phyloP scores from a whole-genome alignment of 1,139 yeast genomes.

The Blastobotrys serpentis region DNA sequence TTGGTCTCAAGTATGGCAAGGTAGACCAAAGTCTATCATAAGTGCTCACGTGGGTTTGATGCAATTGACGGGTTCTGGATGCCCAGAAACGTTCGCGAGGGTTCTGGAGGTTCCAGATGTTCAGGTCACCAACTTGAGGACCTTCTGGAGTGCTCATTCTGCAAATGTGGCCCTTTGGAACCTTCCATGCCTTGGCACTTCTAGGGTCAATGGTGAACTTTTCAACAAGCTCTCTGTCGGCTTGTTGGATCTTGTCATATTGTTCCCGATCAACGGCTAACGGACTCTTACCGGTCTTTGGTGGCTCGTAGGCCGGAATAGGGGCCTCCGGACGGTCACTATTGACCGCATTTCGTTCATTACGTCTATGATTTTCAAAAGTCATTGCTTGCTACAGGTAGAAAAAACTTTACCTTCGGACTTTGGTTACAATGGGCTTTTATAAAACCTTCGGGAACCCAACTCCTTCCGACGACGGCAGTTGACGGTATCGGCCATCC shows the following conservation, averaged over 20 bases:
- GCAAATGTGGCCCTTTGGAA: conserved; percentile 58
- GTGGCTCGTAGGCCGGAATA: conserved; percentile 56
- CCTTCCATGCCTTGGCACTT: conserved; percentile 59
- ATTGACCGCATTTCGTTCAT: conserved; percentile 7
- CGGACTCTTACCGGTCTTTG: conserved; percentile 46
- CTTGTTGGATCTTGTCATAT: conserved; percentile 47
- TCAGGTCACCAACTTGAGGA: conserved; percentile 68
- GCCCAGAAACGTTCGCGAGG: conserved; percentile 71
- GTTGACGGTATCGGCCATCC: too few relatives aligned
- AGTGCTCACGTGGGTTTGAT: conserved; percentile 63
- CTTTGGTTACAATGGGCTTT: neutral
- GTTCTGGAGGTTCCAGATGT: conserved; percentile 60
- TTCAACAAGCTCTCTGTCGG: conserved; percentile 42
- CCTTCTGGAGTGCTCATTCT: conserved; percentile 65
- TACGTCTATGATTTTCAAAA: neutral
- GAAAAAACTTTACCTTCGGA: too few relatives aligned
- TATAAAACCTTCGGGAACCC: conserved; percentile 7
- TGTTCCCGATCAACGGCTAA: conserved; percentile 50
- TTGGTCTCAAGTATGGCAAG: conserved; percentile 60
- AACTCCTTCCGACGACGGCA: too few relatives aligned
- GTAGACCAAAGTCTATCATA: conserved; percentile 65
- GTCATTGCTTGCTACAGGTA: too few relatives aligned
- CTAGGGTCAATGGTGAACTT: conserved; percentile 50
- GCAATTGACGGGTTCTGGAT: conserved; percentile 63
- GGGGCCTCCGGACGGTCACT: conserved; percentile 34